These are phyloP conservation scores for Vitis labrusca DNA, from an alignment of 164 flowering plant genomes.

Conservation along the genomic window DNA sequence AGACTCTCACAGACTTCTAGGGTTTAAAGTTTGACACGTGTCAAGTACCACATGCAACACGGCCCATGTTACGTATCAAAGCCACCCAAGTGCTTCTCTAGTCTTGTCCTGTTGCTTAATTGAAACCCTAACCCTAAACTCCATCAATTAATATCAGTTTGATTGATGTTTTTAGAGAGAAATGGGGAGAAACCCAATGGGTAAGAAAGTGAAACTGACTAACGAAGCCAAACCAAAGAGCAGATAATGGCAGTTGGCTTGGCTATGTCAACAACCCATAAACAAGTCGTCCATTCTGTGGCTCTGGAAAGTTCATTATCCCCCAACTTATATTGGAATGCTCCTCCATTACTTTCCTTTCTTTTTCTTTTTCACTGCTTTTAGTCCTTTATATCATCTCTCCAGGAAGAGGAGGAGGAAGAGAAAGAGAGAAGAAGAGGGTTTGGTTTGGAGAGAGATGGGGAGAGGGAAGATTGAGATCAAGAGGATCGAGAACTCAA, in stretches of 20 bases:
- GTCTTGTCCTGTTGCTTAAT: background rate
- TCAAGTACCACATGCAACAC: background rate
- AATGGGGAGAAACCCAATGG: conserved; percentile 20
- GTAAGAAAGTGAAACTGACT: conserved; percentile 24
- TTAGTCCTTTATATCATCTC: background rate
- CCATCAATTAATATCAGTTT: conserved; percentile 5
- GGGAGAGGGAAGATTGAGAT: conserved; percentile 93
- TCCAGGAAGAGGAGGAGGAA: conserved; percentile 1
- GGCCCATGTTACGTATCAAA: background rate
- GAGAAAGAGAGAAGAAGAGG: background rate
- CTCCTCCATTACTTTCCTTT: conserved; percentile 12
- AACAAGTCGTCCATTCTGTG: conserved; percentile 16
- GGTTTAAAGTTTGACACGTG: background rate
- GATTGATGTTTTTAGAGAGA: background rate
- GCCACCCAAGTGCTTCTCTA: background rate
- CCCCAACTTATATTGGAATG: conserved; percentile 32
- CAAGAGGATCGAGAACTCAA: conserved; percentile 79
- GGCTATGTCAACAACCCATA: conserved; percentile 19
- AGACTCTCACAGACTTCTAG: conserved; percentile 9
- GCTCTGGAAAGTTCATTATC: conserved; percentile 32
- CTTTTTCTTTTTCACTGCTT: conserved; percentile 4
- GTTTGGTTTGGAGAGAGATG: conserved; percentile 26
- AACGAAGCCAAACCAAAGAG: conserved; percentile 9
- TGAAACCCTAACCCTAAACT: background rate
- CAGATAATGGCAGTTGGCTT: conserved; percentile 16